phyloP scores from a whole-genome alignment of 305 asterid genomes.

The Fraxinus baroniana region DNA sequence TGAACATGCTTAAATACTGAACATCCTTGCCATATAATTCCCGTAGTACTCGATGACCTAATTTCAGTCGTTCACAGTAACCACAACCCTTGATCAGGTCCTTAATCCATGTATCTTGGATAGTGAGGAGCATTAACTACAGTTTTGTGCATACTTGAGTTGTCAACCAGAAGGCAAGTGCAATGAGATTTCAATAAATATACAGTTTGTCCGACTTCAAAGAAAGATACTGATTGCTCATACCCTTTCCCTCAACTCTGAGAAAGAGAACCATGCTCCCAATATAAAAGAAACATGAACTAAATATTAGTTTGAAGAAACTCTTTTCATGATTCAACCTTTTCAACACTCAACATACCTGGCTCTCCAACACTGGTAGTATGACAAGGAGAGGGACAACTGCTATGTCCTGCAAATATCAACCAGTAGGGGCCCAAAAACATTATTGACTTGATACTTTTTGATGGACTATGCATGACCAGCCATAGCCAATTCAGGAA shows the following conservation, averaged over 20 bases:
- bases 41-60: not conserved
- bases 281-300: not conserved
- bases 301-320: not conserved
- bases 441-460: slow-evolving; percentile 33
- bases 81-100: not conserved
- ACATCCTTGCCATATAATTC: not conserved
- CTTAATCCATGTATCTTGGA: not conserved
- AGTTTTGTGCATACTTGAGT: not conserved
- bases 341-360: slow-evolving; percentile 50
- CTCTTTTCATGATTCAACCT: not conserved
- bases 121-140: not conserved
- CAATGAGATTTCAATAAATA: not conserved
- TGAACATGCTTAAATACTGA: not conserved
- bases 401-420: slow-evolving; percentile 88
- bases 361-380: slow-evolving; percentile 94
- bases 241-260: not conserved
- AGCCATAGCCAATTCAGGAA: slow-evolving; percentile 30
- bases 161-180: not conserved
- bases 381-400: slow-evolving; percentile 97
- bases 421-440: slow-evolving; percentile 37
- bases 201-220: not conserved
- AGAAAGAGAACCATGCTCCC: not conserved
- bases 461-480: slow-evolving; percentile 22
- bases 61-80: not conserved
- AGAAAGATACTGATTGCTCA: not conserved